phyloP scores from a whole-genome alignment of 768 basidiomycete species.

The Lactarius hatsudake region DNA sequence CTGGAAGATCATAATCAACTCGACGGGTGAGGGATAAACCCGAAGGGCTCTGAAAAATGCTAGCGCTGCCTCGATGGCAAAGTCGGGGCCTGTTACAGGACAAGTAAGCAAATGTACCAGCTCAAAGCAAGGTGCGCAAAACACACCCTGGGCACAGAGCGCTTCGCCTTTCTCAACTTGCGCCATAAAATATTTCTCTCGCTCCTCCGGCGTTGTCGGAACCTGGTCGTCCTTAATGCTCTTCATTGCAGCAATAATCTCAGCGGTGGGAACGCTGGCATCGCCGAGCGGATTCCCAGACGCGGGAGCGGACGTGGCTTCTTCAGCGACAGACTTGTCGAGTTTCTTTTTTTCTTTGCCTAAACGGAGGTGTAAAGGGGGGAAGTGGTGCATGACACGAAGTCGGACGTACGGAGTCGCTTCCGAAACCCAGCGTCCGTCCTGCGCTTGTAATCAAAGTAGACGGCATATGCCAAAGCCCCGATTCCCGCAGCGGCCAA shows the following conservation, averaged over 20 bases:
- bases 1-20: conserved; percentile 93
- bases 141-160: conserved; percentile 68
- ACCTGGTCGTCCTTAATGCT: conserved; percentile 65
- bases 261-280: conserved; percentile 43
- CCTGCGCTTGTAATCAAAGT: conserved; percentile 94
- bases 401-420: conserved; percentile 45
- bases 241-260: conserved; percentile 62
- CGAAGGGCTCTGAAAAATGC: conserved; percentile 91
- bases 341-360: conserved; percentile 93
- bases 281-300: conserved; percentile 34
- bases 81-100: conserved; percentile 59
- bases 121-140: neutral
- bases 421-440: conserved; percentile 86
- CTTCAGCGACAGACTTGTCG: conserved; percentile 54
- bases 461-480: conserved; percentile 79
- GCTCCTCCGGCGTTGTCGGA: conserved; percentile 67
- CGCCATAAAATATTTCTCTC: conserved; percentile 88
- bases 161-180: conserved; percentile 88
- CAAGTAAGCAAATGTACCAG: neutral
- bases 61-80: conserved; percentile 77
- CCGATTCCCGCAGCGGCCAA: conserved; percentile 46
- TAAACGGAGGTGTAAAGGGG: conserved; percentile 35
- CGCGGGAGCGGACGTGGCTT: neutral
- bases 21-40: conserved; percentile 92
- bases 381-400: neutral